Base-by-base conservation (phyloP, 73 alveolate genomes). In the Paramecium octaurelia region DNA sequence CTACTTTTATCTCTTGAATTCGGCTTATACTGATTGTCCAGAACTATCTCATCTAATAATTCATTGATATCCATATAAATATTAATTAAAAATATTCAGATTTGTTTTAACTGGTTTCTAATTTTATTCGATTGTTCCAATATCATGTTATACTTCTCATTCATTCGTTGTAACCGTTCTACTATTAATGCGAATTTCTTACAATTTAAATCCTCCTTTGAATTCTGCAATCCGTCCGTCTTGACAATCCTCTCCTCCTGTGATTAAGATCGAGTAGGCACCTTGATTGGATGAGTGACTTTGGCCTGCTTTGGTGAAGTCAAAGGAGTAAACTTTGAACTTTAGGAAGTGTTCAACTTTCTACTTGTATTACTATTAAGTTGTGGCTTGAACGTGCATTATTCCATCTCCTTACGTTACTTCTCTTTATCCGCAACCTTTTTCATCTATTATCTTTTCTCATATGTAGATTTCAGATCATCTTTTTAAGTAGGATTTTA, bases 391-490 rank as follows among this genome's bases (percentile, higher is more conserved):
- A 80, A 80, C 11, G 91, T 80, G 69, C 69, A 54, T 80, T 80
- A 29, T 80, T 80, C 48, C 91, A 80, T 80, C 24, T 80, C 91
- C 31, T 80, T 80, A 24, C 50, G 16, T 42, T 75, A n/a, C 48
- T 46, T 43, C 34, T 24, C 43, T 54, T 54, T 18, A 18, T 54
- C 69, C 2, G 46, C 57, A 9, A 31, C 54, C 50, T 80, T 24
- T 48, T 46, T 80, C 57, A 31, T 43, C n/a, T 27, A 21, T 80
- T 46, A 43, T 43, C 91, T 27, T 10, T 64, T 64, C 12, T 64
- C 84, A 64, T 64, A 64, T 10, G 84, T 64, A 64, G 84, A 21
- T 27, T 64, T 64, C 27, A 27, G 3, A 34, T 64, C 84, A 54
- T 54, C 69, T 54, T 54, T 16, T 18, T 1, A 54, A n/a, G 18